These are phyloP conservation scores for Dendrostoma leiphaemia DNA, from an alignment of 2,329 filamentous ascomycete genomes.

Conservation along the genomic window DNA sequence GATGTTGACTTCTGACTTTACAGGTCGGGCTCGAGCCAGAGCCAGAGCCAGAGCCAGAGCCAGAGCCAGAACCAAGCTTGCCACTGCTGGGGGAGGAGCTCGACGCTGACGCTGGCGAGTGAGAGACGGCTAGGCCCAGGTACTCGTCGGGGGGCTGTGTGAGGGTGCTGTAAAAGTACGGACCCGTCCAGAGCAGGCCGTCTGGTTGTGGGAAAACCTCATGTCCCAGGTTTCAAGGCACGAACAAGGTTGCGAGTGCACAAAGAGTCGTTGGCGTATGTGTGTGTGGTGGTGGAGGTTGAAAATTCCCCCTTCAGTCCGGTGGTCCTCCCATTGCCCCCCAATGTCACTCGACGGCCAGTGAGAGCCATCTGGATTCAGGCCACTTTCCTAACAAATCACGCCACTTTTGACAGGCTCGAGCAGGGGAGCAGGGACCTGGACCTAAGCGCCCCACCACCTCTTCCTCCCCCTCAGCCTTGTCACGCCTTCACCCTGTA, in stretches of 20 bases:
- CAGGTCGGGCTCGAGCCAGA: too few species aligned
- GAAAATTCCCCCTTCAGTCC: background rate
- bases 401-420: conserved; percentile 11
- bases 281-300: background rate
- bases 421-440: background rate
- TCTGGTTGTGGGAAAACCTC: too few species aligned
- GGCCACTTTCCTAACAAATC: conserved; percentile 10
- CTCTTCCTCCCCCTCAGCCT: background rate
- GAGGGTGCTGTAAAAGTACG: too few species aligned
- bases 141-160: background rate
- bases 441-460: background rate
- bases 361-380: conserved; percentile 6
- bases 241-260: too few species aligned
- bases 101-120: too few species aligned
- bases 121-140: background rate
- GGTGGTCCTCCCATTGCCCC: too few species aligned
- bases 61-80: background rate
- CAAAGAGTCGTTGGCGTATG: background rate
- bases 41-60: background rate
- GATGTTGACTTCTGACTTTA: too few species aligned
- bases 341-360: too few species aligned
- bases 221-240: background rate
- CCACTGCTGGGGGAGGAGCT: background rate
- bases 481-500: background rate
- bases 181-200: too few species aligned